Percentiles rank a stretch among this genome's conserved stretches.
Conservation (phyloP, 495 filamentous ascomycete genomes). For the Trichocladium uniseriatum region DNA sequence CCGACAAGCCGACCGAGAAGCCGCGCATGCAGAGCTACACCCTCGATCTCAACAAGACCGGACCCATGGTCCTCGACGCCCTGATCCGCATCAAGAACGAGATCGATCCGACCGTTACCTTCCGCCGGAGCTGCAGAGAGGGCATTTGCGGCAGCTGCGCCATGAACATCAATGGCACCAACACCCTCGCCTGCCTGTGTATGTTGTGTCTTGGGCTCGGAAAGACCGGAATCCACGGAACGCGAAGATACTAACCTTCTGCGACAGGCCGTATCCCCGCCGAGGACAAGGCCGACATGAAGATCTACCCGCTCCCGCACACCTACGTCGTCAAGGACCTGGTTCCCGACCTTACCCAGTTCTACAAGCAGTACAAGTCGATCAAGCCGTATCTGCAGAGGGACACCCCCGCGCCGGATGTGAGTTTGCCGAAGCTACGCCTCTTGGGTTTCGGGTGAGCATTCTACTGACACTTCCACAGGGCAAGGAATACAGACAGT, state of each 20-base stretch:
- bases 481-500: conserved; percentile 86
- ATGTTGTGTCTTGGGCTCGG: conserved; percentile 35
- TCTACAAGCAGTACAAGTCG: conserved; percentile 99
- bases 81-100: conserved; percentile 99
- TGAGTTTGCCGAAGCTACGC: conserved; percentile 40
- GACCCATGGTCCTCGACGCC: conserved; percentile 95
- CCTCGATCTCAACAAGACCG: conserved; percentile 94
- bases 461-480: conserved; percentile 25
- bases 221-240: background rate
- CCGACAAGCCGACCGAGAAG: conserved; percentile 81
- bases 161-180: conserved; percentile 98
- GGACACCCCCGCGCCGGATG: conserved; percentile 65
- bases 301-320: conserved; percentile 97
- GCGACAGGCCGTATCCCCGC: conserved; percentile 80
- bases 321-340: conserved; percentile 99
- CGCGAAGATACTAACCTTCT: conserved; percentile 1
- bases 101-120: conserved; percentile 91
- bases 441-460: background rate
- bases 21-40: conserved; percentile 91
- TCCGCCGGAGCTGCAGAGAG: conserved; percentile 89
- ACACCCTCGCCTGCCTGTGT: conserved; percentile 97
- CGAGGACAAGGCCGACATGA: conserved; percentile 67
- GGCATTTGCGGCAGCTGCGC: conserved; percentile 97
- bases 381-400: conserved; percentile 98
- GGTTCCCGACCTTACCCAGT: conserved; percentile 91